Percentiles rank a stretch among this genome's conserved stretches.
These are phyloP conservation scores for Austroboletus novae-zelandiae DNA, from an alignment of 1,284 basidiomycete species.

Conservation along the genomic window DNA sequence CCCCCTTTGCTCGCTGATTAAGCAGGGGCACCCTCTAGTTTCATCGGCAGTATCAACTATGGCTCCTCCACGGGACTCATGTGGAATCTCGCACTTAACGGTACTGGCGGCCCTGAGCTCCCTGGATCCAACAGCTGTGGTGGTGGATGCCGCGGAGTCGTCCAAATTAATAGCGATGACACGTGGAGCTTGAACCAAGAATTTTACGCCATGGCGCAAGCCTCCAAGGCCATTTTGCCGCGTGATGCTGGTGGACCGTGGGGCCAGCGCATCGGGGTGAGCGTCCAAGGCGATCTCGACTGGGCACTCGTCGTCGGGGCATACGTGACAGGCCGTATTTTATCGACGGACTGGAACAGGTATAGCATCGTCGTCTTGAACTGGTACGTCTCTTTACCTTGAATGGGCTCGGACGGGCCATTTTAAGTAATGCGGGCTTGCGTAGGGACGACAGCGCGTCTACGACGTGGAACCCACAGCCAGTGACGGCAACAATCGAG, in stretches of 20 bases:
- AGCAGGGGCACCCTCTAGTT: slow-evolving; percentile 23
- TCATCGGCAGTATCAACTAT: slow-evolving; percentile 45
- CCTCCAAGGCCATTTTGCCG: slow-evolving; percentile 69
- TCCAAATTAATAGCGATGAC: slow-evolving; percentile 61
- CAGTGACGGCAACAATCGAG: slow-evolving; percentile 63
- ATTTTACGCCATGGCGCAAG: slow-evolving; percentile 74
- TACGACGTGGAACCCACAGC: slow-evolving; percentile 57
- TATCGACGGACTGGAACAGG: slow-evolving; percentile 54
- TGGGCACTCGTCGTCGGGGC: slow-evolving; percentile 65
- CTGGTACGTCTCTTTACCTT: slow-evolving; percentile 33
- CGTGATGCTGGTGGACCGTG: slow-evolving; percentile 65
- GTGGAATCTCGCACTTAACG: slow-evolving; percentile 72
- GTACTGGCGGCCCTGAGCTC: slow-evolving; percentile 58
- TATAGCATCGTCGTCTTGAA: slow-evolving; percentile 73
- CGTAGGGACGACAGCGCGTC: slow-evolving; percentile 49
- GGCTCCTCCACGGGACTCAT: slow-evolving; percentile 55
- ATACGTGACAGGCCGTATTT: slow-evolving; percentile 58
- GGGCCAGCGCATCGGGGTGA: slow-evolving; percentile 63
- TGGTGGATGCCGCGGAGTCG: slow-evolving; percentile 63
- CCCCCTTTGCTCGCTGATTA: not conserved
- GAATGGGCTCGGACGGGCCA: no score
- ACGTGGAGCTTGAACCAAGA: slow-evolving; percentile 69
- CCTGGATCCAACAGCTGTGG: slow-evolving; percentile 64
- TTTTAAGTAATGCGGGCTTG: not conserved
- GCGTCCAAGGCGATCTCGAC: slow-evolving; percentile 52